Evolutionary conservation across 1,284 basidiomycete genomes (phyloP).

Genomic region (Fomitopsis schrenkii): DNA sequence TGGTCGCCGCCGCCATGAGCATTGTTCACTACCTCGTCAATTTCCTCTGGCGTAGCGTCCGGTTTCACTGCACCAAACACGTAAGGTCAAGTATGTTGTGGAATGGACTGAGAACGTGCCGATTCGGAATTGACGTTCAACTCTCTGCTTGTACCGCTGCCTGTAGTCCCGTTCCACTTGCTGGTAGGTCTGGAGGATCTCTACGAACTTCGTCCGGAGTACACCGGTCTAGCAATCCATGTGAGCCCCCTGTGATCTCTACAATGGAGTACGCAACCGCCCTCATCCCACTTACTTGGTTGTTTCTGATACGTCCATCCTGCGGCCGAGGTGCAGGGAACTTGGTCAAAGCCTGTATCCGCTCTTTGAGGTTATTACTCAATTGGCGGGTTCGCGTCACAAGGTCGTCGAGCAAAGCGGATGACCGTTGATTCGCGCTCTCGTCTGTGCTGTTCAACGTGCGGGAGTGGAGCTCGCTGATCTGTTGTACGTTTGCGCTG

Average conservation of each 20-base stretch:
- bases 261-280: background rate
- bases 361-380: slow-evolving; percentile 58
- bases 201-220: slow-evolving; percentile 60
- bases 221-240: slow-evolving; percentile 39
- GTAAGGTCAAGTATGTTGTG: background rate
- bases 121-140: slow-evolving; percentile 89
- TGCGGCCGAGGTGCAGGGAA: slow-evolving; percentile 33
- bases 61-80: slow-evolving; percentile 66
- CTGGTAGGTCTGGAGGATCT: slow-evolving; percentile 73
- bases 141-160: slow-evolving; percentile 75
- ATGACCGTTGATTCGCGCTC: slow-evolving; percentile 38
- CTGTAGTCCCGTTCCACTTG: slow-evolving; percentile 85
- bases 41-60: slow-evolving; percentile 82
- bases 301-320: slow-evolving; percentile 63
- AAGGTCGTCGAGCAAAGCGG: slow-evolving; percentile 50
- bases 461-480: slow-evolving; percentile 56
- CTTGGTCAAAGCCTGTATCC: slow-evolving; percentile 55
- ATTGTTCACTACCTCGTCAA: slow-evolving; percentile 72
- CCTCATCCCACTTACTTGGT: slow-evolving; percentile 48
- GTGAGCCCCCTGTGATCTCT: background rate
- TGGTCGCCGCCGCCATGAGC: slow-evolving; percentile 58
- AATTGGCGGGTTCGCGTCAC: slow-evolving; percentile 59
- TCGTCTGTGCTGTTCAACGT: slow-evolving; percentile 55
- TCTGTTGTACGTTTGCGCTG: slow-evolving; percentile 51
- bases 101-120: slow-evolving; percentile 36